These are phyloP conservation scores for Claviceps citrina DNA, from an alignment of 2,329 filamentous ascomycete genomes.

Conservation along the genomic window DNA sequence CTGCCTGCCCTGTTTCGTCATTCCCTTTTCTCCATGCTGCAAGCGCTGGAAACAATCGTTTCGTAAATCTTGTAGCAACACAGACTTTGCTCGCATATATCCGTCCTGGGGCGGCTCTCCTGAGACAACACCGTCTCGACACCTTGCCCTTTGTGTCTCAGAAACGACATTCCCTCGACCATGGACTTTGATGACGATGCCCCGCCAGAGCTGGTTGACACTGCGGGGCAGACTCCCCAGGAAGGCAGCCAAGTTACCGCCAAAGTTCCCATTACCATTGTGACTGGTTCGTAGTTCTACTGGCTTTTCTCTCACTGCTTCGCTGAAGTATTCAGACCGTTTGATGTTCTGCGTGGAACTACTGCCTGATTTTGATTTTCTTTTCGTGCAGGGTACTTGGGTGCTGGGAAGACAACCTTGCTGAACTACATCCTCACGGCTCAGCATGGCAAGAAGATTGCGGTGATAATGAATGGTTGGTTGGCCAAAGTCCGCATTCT, in stretches of 20 bases:
- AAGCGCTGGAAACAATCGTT: no score
- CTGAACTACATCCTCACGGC: slow-evolving; percentile 93
- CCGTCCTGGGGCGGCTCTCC: no score
- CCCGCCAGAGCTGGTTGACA: slow-evolving; percentile 48
- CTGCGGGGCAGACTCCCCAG: slow-evolving; percentile 22
- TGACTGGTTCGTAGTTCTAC: slow-evolving; percentile 47
- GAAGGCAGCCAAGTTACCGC: slow-evolving; percentile 32
- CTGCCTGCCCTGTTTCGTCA: neutral
- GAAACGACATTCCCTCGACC: neutral
- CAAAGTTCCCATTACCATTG: slow-evolving; percentile 73
- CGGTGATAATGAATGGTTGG: slow-evolving; percentile 81
- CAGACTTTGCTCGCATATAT: no score
- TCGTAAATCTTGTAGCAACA: no score
- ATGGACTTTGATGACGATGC: slow-evolving; percentile 54
- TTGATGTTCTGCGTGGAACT: neutral
- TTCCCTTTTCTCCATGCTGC: no score
- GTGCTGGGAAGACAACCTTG: slow-evolving; percentile 87
- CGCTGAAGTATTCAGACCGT: no score
- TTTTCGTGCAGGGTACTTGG: slow-evolving; percentile 77
- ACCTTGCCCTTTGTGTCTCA: no score
- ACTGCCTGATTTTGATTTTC: neutral
- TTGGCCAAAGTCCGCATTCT: neutral
- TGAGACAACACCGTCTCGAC: no score
- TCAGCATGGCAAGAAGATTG: slow-evolving; percentile 93
- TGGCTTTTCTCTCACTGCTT: no score